These are phyloP conservation scores for Zygoascus hellenicus DNA, from an alignment of 1,139 yeast genomes.

Conservation along the genomic window DNA sequence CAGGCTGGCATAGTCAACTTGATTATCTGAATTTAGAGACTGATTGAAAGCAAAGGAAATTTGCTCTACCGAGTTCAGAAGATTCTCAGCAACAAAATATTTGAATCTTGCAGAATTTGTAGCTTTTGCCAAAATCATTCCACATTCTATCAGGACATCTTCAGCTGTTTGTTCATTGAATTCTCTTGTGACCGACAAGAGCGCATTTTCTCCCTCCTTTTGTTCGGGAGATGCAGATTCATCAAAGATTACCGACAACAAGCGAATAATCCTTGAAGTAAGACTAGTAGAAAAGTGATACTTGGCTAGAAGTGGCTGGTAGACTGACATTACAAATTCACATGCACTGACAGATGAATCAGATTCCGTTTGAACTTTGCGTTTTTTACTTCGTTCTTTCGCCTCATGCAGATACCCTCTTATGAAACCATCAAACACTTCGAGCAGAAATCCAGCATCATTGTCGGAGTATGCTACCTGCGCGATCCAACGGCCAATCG, in stretches of 20 bases:
- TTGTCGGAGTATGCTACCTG: background rate
- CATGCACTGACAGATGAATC: conserved; percentile 13
- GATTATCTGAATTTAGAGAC: background rate
- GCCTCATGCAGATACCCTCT: conserved; percentile 18
- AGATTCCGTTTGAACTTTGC: conserved; percentile 13
- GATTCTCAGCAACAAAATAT: conserved; percentile 12
- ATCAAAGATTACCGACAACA: conserved; percentile 27
- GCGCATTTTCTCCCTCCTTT: conserved; percentile 20
- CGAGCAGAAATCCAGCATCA: conserved; percentile 26
- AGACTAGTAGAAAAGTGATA: conserved; percentile 27
- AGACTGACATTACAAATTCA: conserved; percentile 20
- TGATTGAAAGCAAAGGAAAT: conserved; percentile 7
- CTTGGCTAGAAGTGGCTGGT: conserved; percentile 27
- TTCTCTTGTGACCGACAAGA: conserved; percentile 22
- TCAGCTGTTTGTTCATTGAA: conserved; percentile 21
- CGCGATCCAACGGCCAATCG: background rate
- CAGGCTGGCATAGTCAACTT: background rate
- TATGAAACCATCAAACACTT: conserved; percentile 28
- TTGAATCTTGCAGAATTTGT: background rate
- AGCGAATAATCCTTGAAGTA: conserved; percentile 23
- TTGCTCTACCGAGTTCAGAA: conserved; percentile 19
- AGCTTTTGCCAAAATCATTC: conserved; percentile 16
- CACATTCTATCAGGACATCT: conserved; percentile 21
- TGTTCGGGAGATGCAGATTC: conserved; percentile 27
- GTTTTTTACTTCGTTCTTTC: conserved; percentile 11